phyloP scores from a whole-genome alignment of 2,329 filamentous ascomycete species.

The Orbilia oligospora region DNA sequence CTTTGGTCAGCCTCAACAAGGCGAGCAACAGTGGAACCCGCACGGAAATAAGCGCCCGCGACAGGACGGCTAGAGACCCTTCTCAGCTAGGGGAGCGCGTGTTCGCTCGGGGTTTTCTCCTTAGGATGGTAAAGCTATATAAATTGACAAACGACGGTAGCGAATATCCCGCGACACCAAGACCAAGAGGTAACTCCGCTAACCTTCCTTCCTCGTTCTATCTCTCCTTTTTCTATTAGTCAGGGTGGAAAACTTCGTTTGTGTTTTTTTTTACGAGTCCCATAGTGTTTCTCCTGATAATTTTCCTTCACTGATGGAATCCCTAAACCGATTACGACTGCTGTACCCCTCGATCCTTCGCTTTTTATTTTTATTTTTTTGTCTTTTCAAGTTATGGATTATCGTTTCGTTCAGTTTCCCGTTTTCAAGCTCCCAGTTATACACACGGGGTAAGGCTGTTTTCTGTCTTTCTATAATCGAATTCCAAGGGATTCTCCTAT shows the following conservation, averaged over 20 bases:
- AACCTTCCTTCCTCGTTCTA: neutral
- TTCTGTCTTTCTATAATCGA: constrained; percentile 30
- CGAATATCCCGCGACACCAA: neutral
- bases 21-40: constrained; percentile 57
- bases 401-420: constrained; percentile 22
- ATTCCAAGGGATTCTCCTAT: constrained; percentile 34
- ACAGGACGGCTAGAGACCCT: constrained; percentile 56
- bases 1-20: constrained; percentile 52
- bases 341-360: constrained; percentile 12
- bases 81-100: constrained; percentile 17
- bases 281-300: constrained; percentile 21
- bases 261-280: constrained; percentile 50
- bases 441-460: constrained; percentile 13
- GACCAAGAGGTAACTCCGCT: constrained; percentile 32
- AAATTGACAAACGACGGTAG: constrained; percentile 26
- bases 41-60: constrained; percentile 60
- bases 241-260: constrained; percentile 52
- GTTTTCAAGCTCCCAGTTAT: constrained; percentile 6
- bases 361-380: constrained; percentile 17
- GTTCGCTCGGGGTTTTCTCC: constrained; percentile 24
- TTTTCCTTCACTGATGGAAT: constrained; percentile 31
- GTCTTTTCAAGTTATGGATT: constrained; percentile 29
- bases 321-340: constrained; percentile 32
- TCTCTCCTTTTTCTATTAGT: constrained; percentile 23
- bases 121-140: constrained; percentile 29